phyloP scores from a whole-genome alignment of 2,329 filamentous ascomycete genomes.

The Pseudocercospora eumusae region DNA sequence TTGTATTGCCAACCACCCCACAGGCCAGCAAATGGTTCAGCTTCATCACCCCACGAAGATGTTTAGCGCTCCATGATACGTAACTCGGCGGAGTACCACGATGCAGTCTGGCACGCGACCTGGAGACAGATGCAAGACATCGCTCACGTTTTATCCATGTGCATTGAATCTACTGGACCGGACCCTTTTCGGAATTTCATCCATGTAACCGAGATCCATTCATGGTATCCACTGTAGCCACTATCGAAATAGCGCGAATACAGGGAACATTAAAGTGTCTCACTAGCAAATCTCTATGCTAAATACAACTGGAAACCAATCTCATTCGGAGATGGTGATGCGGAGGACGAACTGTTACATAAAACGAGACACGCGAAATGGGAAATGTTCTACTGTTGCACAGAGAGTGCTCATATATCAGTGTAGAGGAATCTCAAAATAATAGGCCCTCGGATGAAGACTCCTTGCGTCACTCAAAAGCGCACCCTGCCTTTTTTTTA shows the following conservation, averaged over 20 bases:
- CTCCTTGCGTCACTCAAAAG: not conserved
- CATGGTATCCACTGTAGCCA: not conserved
- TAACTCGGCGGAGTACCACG: not conserved
- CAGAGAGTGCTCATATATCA: not conserved
- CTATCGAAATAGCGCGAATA: not conserved
- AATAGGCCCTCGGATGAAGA: not conserved
- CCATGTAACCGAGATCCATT: slow-evolving; percentile 7
- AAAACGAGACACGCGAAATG: not conserved
- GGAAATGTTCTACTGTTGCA: not conserved
- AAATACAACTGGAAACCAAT: not conserved
- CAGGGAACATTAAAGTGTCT: not conserved
- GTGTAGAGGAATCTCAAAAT: not conserved
- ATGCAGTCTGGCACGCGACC: slow-evolving; percentile 2
- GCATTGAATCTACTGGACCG: not conserved
- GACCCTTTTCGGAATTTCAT: not conserved
- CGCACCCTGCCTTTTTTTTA: not conserved
- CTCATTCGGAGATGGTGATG: not conserved
- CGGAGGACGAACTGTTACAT: not conserved
- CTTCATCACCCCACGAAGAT: not conserved
- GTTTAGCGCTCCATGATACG: not conserved
- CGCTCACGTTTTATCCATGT: slow-evolving; percentile 7
- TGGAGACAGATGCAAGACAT: slow-evolving; percentile 4
- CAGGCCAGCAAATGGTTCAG: not conserved
- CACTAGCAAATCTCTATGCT: not conserved
- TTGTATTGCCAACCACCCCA: slow-evolving; percentile 6